Conservation (phyloP, 2,329 filamentous ascomycete species). For the Aspergillus tanneri region DNA sequence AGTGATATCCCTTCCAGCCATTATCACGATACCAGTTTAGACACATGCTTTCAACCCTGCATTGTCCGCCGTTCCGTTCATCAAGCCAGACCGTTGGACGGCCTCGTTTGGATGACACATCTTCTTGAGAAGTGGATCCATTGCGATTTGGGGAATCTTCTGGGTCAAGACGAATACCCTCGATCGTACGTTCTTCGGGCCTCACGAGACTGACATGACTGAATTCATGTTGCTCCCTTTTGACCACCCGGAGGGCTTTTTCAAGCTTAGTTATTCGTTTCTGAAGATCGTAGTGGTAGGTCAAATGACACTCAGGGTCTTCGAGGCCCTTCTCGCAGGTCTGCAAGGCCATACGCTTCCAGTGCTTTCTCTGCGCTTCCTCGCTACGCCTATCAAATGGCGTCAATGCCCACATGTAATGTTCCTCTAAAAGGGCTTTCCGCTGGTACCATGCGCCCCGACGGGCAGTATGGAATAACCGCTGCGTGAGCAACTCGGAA, state of each 20-base stretch:
- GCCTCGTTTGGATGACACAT: constrained; percentile 30
- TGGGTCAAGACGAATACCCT: constrained; percentile 74
- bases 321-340: constrained; percentile 88
- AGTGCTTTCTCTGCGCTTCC: constrained; percentile 73
- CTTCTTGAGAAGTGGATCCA: constrained; percentile 14
- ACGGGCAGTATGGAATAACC: constrained; percentile 78
- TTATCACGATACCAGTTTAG: constrained; percentile 76
- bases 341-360: constrained; percentile 70
- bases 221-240: constrained; percentile 89
- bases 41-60: constrained; percentile 92
- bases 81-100: constrained; percentile 82
- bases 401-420: constrained; percentile 75
- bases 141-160: constrained; percentile 43
- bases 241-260: constrained; percentile 75
- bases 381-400: constrained; percentile 49
- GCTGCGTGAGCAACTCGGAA: constrained; percentile 72
- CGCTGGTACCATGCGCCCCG: constrained; percentile 94
- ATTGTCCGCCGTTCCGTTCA: constrained; percentile 67
- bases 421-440: constrained; percentile 89
- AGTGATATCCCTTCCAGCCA: constrained; percentile 94
- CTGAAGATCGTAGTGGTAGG: constrained; percentile 91
- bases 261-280: constrained; percentile 92
- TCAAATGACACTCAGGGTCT: constrained; percentile 84
- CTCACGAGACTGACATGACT: constrained; percentile 76
- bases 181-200: constrained; percentile 70